phyloP scores from a whole-genome alignment of 768 basidiomycete genomes.

The Gyrodon lividus region DNA sequence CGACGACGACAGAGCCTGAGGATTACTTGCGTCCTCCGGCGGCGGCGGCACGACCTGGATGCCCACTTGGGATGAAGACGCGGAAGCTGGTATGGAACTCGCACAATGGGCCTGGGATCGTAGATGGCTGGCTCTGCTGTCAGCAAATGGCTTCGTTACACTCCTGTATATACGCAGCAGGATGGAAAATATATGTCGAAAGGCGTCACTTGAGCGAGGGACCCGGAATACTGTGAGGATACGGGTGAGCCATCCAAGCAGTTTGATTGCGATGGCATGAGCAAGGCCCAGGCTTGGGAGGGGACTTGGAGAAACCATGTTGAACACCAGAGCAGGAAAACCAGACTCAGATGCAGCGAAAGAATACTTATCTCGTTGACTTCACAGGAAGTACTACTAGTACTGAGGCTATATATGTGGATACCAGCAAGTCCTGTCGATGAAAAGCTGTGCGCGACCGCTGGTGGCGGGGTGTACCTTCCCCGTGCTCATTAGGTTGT shows the following conservation, averaged over 20 bases:
- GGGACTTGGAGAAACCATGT: not conserved
- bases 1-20: no score
- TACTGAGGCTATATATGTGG: no score
- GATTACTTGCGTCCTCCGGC: not conserved
- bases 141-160: not conserved
- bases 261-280: not conserved
- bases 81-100: not conserved
- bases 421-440: no score
- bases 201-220: not conserved
- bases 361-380: no score
- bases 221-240: not conserved
- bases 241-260: not conserved
- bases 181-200: not conserved
- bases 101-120: not conserved
- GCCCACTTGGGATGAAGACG: not conserved
- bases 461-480: no score
- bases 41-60: not conserved
- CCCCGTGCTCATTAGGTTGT: no score
- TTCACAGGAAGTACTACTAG: no score
- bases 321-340: not conserved
- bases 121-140: not conserved
- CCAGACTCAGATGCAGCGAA: not conserved
- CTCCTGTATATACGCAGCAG: not conserved
- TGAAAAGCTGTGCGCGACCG: no score
- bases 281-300: no score